Conservation (phyloP, 2,329 filamentous ascomycete species). For the Trichophyton equinum region DNA sequence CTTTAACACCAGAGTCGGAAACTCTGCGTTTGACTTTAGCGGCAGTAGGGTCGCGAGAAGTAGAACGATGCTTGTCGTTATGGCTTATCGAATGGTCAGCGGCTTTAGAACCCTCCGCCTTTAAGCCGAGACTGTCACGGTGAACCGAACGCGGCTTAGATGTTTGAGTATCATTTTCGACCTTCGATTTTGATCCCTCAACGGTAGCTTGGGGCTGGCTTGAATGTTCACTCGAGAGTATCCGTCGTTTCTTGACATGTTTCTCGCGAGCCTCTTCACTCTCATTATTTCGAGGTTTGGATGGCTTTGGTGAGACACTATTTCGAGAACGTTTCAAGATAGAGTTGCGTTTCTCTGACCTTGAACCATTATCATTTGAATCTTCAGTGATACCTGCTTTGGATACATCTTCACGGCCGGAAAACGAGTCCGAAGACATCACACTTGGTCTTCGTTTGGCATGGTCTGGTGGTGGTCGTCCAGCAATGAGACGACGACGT, state of each 20-base stretch:
- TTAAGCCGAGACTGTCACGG: not conserved
- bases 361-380: conserved; percentile 16
- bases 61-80: not conserved
- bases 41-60: not conserved
- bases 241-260: conserved; percentile 34
- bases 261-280: conserved; percentile 20
- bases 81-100: not conserved
- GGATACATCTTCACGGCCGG: conserved; percentile 26
- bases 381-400: conserved; percentile 21
- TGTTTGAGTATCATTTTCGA: not conserved
- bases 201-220: conserved; percentile 14
- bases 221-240: conserved; percentile 28
- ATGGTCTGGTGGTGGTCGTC: conserved; percentile 29
- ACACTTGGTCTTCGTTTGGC: conserved; percentile 22
- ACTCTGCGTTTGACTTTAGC: not conserved
- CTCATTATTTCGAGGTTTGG: conserved; percentile 22
- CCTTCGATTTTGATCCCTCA: conserved; percentile 16
- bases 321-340: conserved; percentile 31
- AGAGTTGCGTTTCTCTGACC: conserved; percentile 12
- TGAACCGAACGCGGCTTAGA: not conserved
- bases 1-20: conserved; percentile 16
- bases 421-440: conserved; percentile 30
- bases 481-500: conserved; percentile 30
- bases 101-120: not conserved
- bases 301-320: conserved; percentile 31